These are phyloP conservation scores for Lipomyces mesembrius DNA, from an alignment of 805 yeast species.

Conservation along the genomic window DNA sequence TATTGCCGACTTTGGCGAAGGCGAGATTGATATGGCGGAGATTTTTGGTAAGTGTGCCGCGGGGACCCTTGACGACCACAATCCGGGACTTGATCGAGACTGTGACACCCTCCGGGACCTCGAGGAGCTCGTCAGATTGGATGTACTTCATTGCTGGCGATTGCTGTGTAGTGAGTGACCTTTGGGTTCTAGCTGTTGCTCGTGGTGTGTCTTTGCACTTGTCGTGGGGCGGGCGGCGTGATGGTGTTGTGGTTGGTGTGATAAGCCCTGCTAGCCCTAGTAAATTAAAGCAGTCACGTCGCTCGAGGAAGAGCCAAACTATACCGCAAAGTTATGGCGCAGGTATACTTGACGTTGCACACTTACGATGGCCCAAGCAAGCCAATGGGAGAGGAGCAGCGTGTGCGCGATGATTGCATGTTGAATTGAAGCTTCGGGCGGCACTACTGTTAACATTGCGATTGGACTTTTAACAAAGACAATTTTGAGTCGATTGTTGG, in stretches of 20 bases:
- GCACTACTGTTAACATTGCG: neutral
- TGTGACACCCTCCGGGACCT: conserved; percentile 89
- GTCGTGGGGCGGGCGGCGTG: too few relatives aligned
- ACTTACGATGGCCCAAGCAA: neutral
- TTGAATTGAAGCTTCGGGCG: neutral
- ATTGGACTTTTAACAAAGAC: neutral
- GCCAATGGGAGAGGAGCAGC: neutral
- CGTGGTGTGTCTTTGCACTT: neutral
- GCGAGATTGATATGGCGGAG: conserved; percentile 94
- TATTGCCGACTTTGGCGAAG: conserved; percentile 73
- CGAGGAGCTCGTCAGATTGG: conserved; percentile 82
- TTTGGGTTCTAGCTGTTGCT: too few relatives aligned
- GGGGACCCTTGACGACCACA: conserved; percentile 94
- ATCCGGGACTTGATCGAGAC: conserved; percentile 89
- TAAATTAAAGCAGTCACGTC: conserved; percentile 12
- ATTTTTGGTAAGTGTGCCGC: conserved; percentile 91
- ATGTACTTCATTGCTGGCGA: conserved; percentile 70
- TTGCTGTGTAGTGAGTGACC: neutral
- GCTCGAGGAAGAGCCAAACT: neutral
- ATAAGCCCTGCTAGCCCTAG: neutral
- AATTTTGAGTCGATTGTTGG: too few relatives aligned
- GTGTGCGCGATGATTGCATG: neutral
- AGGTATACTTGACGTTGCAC: neutral
- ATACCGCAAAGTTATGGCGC: neutral
- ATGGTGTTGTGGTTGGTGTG: conserved; percentile 3